Evolutionary conservation across 1,284 basidiomycete genomes (phyloP), one percentile per base, ranked within the genome.

Genomic region (Ceratobasidium sp.): DNA sequence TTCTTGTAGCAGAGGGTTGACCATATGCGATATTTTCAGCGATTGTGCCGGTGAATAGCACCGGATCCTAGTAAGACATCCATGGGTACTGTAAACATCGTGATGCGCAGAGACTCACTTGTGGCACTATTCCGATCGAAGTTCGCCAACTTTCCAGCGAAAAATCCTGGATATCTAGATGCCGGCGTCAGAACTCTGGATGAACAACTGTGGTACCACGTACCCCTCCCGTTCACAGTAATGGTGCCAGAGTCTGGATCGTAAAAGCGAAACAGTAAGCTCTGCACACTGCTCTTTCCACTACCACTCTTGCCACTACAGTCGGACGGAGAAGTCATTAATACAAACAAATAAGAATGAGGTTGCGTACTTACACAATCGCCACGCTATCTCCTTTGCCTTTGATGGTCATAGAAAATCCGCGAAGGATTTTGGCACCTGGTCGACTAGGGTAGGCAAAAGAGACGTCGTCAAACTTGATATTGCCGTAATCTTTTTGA

Each of bases 21-120:
- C 97, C 97, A 81, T 95, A 99, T 0, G 95, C 93, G 76, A 99
- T 98, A 80, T 98, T 98, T 2, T 94, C 92, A 9, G 94, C 94
- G 29, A 98, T 93, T 0, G 94, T 97, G 2, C 96, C 96, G 41
- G 91, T 93, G 81, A 94, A 94, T 41, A 94, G 80, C 0, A 93
- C 86, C 0, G 93, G 92, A 76, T 93, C 92, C 84, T 93, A 84
- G 27, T 17, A n/a, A 27, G 27, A 22, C 1, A 19, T 14, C 33
- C n/a, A 24, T n/a, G 45, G 31, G 47, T n/a, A 53, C 15, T 22
- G 41, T 19, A 59, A 31, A 19, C 6, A 44, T 33, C 57, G 17
- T 47, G 24, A 54, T 31, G 44, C 41, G 47, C 17, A 31, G 15
- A 57, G 2, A 77, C 80, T 76, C 54, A 84, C 90, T 82, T 93